These are phyloP conservation scores for Paragyromitra xinjiangensis DNA, from an alignment of 495 filamentous ascomycete genomes.

Conservation along the genomic window DNA sequence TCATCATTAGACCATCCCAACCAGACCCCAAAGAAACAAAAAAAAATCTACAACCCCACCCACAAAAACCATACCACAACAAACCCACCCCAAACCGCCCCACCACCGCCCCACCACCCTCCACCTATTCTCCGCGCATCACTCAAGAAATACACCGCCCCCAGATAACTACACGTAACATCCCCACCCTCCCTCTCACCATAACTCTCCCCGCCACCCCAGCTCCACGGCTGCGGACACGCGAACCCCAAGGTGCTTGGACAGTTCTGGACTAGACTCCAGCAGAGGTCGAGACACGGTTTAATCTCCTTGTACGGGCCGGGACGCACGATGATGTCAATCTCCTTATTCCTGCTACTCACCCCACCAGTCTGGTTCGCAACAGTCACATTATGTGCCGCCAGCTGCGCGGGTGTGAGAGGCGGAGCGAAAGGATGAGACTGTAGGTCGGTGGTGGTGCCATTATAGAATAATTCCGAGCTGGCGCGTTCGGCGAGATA, in stretches of 20 bases:
- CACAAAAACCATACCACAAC: conserved; percentile 43
- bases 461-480: conserved; percentile 73
- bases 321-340: conserved; percentile 75
- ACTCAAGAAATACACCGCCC: conserved; percentile 65
- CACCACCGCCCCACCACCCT: conserved; percentile 42
- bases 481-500: conserved; percentile 76
- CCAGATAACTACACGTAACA: conserved; percentile 69
- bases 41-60: conserved; percentile 31
- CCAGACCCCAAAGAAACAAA: conserved; percentile 5
- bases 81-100: conserved; percentile 4
- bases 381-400: conserved; percentile 25
- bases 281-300: conserved; percentile 85
- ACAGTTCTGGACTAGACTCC: conserved; percentile 81
- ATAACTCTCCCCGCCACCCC: conserved; percentile 73
- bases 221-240: conserved; percentile 69
- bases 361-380: conserved; percentile 49
- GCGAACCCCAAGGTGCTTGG: conserved; percentile 78
- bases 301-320: conserved; percentile 94
- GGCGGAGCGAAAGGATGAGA: conserved; percentile 55
- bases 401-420: conserved; percentile 53
- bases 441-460: conserved; percentile 60
- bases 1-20: background rate
- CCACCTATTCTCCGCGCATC: conserved; percentile 45
- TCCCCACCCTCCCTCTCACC: conserved; percentile 62
- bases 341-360: conserved; percentile 70